These are phyloP conservation scores for Brasilioporus rufonigricans DNA, from an alignment of 768 basidiomycete species.

Conservation along the genomic window DNA sequence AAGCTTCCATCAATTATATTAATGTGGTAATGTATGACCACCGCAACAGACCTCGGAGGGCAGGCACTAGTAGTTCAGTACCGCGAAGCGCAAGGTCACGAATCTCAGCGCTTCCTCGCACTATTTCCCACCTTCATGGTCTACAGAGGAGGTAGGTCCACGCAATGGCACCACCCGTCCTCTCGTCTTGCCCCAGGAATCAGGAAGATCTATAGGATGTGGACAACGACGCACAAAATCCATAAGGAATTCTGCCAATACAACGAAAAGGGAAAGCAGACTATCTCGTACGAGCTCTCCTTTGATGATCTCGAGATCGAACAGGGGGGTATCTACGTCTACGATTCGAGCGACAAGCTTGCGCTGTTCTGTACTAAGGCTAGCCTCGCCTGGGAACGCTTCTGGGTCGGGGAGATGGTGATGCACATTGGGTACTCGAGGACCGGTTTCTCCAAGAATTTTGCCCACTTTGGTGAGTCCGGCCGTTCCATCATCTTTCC, in stretches of 20 bases:
- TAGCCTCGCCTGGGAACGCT: constrained; percentile 42
- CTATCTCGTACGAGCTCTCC: constrained; percentile 50
- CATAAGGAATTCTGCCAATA: constrained; percentile 3
- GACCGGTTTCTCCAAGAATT: constrained; percentile 36
- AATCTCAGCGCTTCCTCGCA: constrained; percentile 49
- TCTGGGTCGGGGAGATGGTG: constrained; percentile 59
- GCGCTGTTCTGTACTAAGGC: constrained; percentile 57
- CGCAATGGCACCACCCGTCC: neutral
- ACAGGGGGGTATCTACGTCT: constrained; percentile 55
- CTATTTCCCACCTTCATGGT: constrained; percentile 49
- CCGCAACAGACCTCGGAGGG: constrained; percentile 41
- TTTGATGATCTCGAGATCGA: constrained; percentile 45
- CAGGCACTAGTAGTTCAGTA: constrained; percentile 56
- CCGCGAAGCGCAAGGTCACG: constrained; percentile 57
- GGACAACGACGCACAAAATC: constrained; percentile 23
- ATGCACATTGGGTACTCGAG: constrained; percentile 38
- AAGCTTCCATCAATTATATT: neutral
- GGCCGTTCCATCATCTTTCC: neutral
- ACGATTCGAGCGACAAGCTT: constrained; percentile 53
- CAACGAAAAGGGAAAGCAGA: constrained; percentile 9
- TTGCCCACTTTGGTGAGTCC: constrained; percentile 44
- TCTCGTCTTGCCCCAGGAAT: neutral
- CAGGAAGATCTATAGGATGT: constrained; percentile 49
- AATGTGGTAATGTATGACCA: neutral
- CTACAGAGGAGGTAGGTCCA: constrained; percentile 34